phyloP scores from a whole-genome alignment of 345 rosid genomes.

The Passiflora organensis region DNA sequence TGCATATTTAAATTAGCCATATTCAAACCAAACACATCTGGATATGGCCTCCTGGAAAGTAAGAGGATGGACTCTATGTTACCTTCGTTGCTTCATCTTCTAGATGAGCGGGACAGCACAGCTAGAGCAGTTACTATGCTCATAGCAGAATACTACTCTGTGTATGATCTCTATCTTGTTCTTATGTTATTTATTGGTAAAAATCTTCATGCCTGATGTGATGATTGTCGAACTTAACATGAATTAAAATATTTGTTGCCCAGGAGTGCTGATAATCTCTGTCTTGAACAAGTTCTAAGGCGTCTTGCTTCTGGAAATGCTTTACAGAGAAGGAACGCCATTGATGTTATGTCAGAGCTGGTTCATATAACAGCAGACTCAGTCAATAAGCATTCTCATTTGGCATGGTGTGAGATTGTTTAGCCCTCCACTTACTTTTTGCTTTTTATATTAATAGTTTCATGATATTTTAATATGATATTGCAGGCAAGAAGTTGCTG shows the following conservation, averaged over 20 bases:
- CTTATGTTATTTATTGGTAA: neutral
- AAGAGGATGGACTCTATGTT: conserved; percentile 50
- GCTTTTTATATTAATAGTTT: conserved; percentile 10
- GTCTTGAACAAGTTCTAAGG: conserved; percentile 61
- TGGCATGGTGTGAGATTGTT: conserved; percentile 46
- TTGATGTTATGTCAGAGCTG: conserved; percentile 72
- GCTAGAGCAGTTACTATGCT: conserved; percentile 69
- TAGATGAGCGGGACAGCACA: conserved; percentile 80
- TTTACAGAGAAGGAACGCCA: conserved; percentile 61
- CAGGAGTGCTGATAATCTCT: conserved; percentile 49
- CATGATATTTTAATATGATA: conserved; percentile 8
- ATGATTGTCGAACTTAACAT: conserved; percentile 26
- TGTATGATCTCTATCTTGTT: conserved; percentile 37
- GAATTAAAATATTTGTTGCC: conserved; percentile 25
- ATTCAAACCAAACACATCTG: conserved; percentile 47
- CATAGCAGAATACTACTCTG: conserved; percentile 68
- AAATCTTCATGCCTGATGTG: conserved; percentile 8
- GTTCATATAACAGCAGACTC: conserved; percentile 39
- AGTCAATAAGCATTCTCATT: conserved; percentile 33
- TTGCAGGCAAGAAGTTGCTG: conserved; percentile 65
- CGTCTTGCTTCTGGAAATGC: conserved; percentile 62
- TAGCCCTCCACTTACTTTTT: conserved; percentile 13
- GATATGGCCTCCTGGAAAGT: conserved; percentile 34
- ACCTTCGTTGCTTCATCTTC: conserved; percentile 61
- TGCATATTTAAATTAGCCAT: conserved; percentile 59